A percentile compares a stretch with the other conserved stretches of the same genome.
These are phyloP conservation scores for baker's yeast (Saccharomyces cerevisiae) DNA, from an alignment of 805 yeast species.

Conservation along the genomic window DNA sequence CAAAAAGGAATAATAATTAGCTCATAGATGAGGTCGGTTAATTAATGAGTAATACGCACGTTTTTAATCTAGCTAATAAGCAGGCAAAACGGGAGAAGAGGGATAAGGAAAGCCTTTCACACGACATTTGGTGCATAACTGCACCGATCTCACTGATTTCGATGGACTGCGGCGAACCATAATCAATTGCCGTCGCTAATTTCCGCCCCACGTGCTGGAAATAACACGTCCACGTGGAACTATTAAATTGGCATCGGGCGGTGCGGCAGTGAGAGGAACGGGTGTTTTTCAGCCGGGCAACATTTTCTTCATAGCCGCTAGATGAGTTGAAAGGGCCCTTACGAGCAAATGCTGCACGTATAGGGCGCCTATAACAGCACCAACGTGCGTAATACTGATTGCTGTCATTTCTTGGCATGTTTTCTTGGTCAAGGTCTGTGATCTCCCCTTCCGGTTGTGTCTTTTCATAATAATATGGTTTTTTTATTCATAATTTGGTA, in stretches of 20 bases:
- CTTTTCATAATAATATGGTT: background rate
- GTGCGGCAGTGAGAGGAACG: background rate
- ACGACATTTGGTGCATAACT: background rate
- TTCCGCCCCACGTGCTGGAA: background rate
- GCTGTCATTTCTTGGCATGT: background rate
- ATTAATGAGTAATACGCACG: background rate
- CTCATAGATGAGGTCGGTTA: background rate
- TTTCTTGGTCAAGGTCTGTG: background rate
- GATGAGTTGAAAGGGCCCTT: background rate
- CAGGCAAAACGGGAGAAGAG: background rate
- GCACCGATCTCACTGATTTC: background rate
- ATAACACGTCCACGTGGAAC: background rate
- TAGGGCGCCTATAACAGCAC: background rate
- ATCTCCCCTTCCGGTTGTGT: background rate
- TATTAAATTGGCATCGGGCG: background rate
- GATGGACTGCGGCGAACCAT: background rate
- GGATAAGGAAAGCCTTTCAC: background rate
- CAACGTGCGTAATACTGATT: background rate
- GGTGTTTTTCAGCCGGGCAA: background rate
- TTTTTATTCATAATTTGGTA: no score
- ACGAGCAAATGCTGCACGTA: background rate
- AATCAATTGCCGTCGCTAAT: background rate
- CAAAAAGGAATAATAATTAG: background rate
- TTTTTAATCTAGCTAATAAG: background rate
- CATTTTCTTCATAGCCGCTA: background rate